A percentile compares a stretch with the other conserved stretches of the same genome.
Conservation (phyloP, 1,284 basidiomycete species). For the Peniophora sp. region DNA sequence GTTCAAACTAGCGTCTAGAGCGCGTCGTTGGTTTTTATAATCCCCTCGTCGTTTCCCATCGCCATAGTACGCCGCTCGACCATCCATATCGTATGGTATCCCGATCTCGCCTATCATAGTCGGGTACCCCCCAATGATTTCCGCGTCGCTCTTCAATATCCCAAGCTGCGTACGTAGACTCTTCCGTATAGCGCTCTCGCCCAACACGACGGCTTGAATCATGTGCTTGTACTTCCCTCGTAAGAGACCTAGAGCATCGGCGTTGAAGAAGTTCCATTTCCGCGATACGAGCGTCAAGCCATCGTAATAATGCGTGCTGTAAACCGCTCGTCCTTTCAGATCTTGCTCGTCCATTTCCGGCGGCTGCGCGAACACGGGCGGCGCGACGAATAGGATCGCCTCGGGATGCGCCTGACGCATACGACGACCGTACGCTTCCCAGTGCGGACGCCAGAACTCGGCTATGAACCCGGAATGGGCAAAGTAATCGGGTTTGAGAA, state of each 20-base stretch:
- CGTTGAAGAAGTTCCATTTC: constrained; percentile 97
- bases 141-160: constrained; percentile 68
- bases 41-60: constrained; percentile 72
- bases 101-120: constrained; percentile 96
- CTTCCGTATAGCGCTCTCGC: constrained; percentile 76
- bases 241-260: constrained; percentile 87
- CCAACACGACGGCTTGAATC: constrained; percentile 66
- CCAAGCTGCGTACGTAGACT: constrained; percentile 82
- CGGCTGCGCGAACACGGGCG: constrained; percentile 85
- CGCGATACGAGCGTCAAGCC: constrained; percentile 79
- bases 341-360: constrained; percentile 55
- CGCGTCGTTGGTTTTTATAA: constrained; percentile 74
- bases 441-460: constrained; percentile 84
- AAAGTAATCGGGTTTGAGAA: constrained; percentile 83
- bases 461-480: constrained; percentile 53
- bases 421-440: constrained; percentile 52
- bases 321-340: constrained; percentile 67
- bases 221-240: constrained; percentile 80
- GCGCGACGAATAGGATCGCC: constrained; percentile 87
- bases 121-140: constrained; percentile 72
- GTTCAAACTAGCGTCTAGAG: constrained; percentile 89
- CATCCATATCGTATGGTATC: constrained; percentile 89
- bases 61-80: constrained; percentile 78
- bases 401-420: constrained; percentile 75
- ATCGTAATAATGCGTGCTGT: constrained; percentile 92